Conservation (phyloP, 257 asterid species). For the Leptodermis oblonga region DNA sequence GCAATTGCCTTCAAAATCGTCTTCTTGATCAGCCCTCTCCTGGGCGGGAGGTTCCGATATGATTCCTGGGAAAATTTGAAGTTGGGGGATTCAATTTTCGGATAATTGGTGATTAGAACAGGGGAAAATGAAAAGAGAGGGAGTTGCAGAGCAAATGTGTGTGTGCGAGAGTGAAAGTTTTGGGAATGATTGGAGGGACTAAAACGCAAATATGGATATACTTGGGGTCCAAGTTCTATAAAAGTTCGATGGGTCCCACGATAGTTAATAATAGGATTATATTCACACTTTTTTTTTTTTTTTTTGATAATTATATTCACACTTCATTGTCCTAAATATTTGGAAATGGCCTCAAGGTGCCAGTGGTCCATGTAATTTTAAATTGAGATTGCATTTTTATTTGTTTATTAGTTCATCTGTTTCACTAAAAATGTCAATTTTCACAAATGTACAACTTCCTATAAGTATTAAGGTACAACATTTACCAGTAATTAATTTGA, state of each 20-base stretch:
- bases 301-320: too few relatives aligned
- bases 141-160: neutral
- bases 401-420: too few relatives aligned
- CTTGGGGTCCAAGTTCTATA: neutral
- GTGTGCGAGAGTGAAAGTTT: neutral
- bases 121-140: neutral
- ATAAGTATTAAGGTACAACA: too few relatives aligned
- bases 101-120: neutral
- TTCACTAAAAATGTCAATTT: too few relatives aligned
- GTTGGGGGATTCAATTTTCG: neutral
- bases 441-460: too few relatives aligned
- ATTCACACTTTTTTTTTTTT: too few relatives aligned
- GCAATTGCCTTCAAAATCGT: conserved; percentile 20
- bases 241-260: too few relatives aligned
- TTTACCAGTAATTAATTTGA: too few relatives aligned
- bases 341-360: neutral
- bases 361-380: too few relatives aligned
- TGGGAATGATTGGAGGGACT: neutral
- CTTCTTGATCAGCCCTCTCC: conserved; percentile 6
- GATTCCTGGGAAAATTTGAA: neutral
- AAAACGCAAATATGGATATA: neutral
- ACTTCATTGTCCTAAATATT: neutral
- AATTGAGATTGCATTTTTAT: too few relatives aligned
- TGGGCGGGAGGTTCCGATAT: neutral
- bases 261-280: too few relatives aligned